Percentiles rank a stretch among this genome's conserved stretches.
Conservation (phyloP, 768 basidiomycete genomes). For the Suillus cothurnatus region DNA sequence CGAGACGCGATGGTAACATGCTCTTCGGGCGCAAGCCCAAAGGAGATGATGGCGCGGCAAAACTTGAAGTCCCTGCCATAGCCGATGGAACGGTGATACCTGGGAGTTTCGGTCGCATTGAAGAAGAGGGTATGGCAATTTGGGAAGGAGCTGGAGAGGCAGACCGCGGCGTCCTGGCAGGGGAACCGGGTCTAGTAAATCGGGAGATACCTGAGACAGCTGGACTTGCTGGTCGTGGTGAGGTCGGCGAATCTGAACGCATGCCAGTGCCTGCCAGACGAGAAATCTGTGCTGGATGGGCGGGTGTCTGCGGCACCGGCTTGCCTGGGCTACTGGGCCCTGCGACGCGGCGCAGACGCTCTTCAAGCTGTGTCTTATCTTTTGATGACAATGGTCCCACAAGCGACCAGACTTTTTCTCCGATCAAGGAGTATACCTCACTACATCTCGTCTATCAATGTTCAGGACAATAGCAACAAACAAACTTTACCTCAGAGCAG, state of each 20-base stretch:
- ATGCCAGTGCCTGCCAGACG: conserved; percentile 48
- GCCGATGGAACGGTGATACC: conserved; percentile 25
- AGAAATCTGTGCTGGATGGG: conserved; percentile 50
- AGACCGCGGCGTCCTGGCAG: conserved; percentile 36
- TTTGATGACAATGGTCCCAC: conserved; percentile 79
- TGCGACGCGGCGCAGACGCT: conserved; percentile 80
- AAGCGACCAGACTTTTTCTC: conserved; percentile 82
- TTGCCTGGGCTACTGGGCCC: conserved; percentile 55
- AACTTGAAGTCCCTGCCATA: conserved; percentile 21
- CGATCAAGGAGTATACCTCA: conserved; percentile 79
- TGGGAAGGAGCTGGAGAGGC: conserved; percentile 40
- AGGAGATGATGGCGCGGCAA: conserved; percentile 35
- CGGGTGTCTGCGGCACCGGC: conserved; percentile 41
- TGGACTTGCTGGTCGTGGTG: conserved; percentile 53
- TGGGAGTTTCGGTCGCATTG: conserved; percentile 49
- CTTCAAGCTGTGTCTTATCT: conserved; percentile 92
- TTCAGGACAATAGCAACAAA: conserved; percentile 7
- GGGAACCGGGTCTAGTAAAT: conserved; percentile 46
- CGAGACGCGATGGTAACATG: conserved; percentile 75
- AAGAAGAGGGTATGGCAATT: conserved; percentile 50
- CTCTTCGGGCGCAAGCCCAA: conserved; percentile 60
- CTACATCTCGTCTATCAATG: conserved; percentile 40
- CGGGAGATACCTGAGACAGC: conserved; percentile 41
- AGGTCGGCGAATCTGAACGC: conserved; percentile 55
- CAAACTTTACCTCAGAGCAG: conserved; percentile 69